Conservation (phyloP, 805 yeast genomes). For the Komagataella populi region DNA sequence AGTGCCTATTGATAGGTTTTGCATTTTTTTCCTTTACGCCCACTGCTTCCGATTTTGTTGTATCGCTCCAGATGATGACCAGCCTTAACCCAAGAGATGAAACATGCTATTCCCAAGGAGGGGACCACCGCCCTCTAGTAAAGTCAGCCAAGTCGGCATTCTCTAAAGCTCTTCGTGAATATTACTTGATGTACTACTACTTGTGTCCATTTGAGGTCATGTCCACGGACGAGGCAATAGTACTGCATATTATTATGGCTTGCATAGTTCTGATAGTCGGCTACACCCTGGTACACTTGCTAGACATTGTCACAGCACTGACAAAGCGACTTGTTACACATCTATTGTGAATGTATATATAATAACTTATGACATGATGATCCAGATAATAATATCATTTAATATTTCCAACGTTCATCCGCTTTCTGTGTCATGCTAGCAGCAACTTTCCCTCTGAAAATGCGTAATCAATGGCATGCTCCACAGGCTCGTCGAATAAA, state of each 20-base stretch:
- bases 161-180: not conserved
- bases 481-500: slow-evolving; percentile 75
- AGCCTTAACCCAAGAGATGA: not conserved
- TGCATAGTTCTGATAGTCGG: not conserved
- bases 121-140: not conserved
- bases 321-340: not conserved
- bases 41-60: not conserved
- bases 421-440: not conserved
- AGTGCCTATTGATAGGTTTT: not conserved
- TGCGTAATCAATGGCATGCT: slow-evolving; percentile 45
- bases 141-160: not conserved
- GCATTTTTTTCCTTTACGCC: not conserved
- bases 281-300: not conserved
- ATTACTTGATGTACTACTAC: not conserved
- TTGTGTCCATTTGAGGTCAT: slow-evolving; percentile 2
- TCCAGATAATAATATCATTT: not conserved
- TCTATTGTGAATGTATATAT: not conserved
- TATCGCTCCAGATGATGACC: not conserved
- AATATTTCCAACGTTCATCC: not conserved
- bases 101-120: not conserved
- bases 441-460: slow-evolving; percentile 17
- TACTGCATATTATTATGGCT: not conserved
- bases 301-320: not conserved
- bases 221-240: slow-evolving; percentile 2
- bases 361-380: not conserved